phyloP scores from a whole-genome alignment of 1,139 yeast species.

The Geotrichum klebahnii region DNA sequence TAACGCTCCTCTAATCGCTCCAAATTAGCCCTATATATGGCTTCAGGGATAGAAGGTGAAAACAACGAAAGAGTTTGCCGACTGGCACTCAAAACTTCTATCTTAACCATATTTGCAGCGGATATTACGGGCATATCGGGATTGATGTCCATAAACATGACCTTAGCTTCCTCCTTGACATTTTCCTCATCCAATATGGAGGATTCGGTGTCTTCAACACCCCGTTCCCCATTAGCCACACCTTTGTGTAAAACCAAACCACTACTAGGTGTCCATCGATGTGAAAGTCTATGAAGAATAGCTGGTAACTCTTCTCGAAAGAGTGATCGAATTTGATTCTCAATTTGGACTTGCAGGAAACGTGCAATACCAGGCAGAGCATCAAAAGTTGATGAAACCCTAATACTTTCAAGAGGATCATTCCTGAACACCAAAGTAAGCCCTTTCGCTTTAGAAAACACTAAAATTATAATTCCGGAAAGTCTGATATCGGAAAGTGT shows the following conservation, averaged over 20 bases:
- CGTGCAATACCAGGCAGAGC: constrained; percentile 79
- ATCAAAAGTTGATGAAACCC: constrained; percentile 81
- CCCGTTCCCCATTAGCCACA: neutral
- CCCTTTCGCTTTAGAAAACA: constrained; percentile 76
- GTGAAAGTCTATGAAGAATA: constrained; percentile 68
- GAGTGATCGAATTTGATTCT: constrained; percentile 69
- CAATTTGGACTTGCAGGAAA: constrained; percentile 77
- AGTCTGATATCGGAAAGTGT: constrained; percentile 68
- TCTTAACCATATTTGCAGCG: constrained; percentile 64
- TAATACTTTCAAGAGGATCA: constrained; percentile 79
- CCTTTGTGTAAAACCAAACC: constrained; percentile 25
- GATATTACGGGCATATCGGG: constrained; percentile 56
- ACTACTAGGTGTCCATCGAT: constrained; percentile 59
- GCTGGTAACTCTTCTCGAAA: constrained; percentile 84
- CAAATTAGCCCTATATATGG: constrained; percentile 50
- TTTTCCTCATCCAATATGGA: constrained; percentile 4
- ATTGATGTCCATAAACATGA: constrained; percentile 49
- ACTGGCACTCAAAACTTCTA: constrained; percentile 64
- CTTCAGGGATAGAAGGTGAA: constrained; percentile 54
- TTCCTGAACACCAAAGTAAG: constrained; percentile 80
- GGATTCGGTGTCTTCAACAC: neutral
- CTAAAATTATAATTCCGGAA: constrained; percentile 79
- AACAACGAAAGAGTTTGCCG: constrained; percentile 72
- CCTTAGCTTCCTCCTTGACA: constrained; percentile 15
- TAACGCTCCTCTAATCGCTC: constrained; percentile 23